Evolutionary conservation across 306 rosid species (phyloP), one percentile per base, ranked within the genome.

Genomic region (Acacia confusa): DNA sequence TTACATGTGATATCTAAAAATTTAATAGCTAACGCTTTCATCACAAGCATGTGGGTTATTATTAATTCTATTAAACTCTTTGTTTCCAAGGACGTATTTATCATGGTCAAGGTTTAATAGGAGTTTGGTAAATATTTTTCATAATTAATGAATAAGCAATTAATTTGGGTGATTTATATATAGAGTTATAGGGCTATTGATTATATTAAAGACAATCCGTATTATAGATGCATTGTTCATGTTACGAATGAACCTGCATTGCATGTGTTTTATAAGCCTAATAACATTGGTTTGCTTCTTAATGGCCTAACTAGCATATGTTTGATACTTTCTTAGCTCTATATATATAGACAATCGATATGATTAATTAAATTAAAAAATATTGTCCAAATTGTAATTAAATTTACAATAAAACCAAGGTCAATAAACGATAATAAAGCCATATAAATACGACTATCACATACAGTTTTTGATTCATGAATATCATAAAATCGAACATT

Each of bases 241-340:
- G 64, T 30, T 50, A 72, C 24, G 12, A 20, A 71, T 12, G 14
- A n/a, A 19, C 52, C 74, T 71, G 74, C 53, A 82, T 19, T 71
- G 55, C 34, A 40, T 61, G 60, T 67, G 77, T 69, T 41, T 36
- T 22, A 22, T 41, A 69, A 41, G 57, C 75, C 75, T 43, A 70
- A 43, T 20, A 70, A 43, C 36, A 24, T 25, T 70, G 61, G 69
- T 57, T 40, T 70, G 84, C 47, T n/a, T 43, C 61, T 38, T 69
- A 61, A 65, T 58, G 30, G 45, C 28, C 44, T 24, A 83, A 60
- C 4, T 60, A 24, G 30, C 66, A 63, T 28, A 58, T 7, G 9
- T n/a, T n/a, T 57, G 12, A 57, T n/a, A 22, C 24, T 28, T 14
- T 27, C 40, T 28, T 28, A 27, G n/a, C 10, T 52, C 10, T 52